A percentile compares a stretch with the other conserved stretches of the same genome.
phyloP scores from a whole-genome alignment of 345 rosid genomes.

The Eucalyptus dawsonii region DNA sequence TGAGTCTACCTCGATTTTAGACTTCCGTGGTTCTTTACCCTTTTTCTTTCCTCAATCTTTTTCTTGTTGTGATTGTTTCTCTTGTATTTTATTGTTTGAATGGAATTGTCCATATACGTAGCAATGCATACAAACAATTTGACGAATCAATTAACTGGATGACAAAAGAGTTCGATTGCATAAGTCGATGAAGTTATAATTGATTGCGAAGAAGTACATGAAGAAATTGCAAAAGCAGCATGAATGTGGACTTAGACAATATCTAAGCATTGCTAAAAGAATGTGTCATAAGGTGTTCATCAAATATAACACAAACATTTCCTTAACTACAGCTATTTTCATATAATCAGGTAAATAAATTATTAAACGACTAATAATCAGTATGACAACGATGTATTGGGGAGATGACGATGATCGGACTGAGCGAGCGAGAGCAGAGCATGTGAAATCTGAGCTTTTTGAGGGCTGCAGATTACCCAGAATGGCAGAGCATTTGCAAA shows the following conservation, averaged over 20 bases:
- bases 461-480: not conserved
- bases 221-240: not conserved
- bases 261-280: not conserved
- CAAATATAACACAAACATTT: not conserved
- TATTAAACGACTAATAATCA: not conserved
- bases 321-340: not conserved
- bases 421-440: not conserved
- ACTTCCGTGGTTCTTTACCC: too few relatives aligned
- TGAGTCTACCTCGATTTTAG: not conserved
- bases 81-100: too few relatives aligned
- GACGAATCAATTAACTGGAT: too few relatives aligned
- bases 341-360: too few relatives aligned
- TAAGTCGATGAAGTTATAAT: not conserved
- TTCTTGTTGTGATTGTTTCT: not conserved
- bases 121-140: too few relatives aligned
- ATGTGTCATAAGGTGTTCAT: not conserved
- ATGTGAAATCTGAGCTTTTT: accelerated
- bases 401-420: not conserved
- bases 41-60: not conserved
- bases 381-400: not conserved
- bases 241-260: not conserved
- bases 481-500: not conserved
- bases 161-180: too few relatives aligned
- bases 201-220: not conserved
- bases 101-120: too few relatives aligned